Evolutionary conservation across 1,139 yeast genomes (phyloP).

Genomic region (Kodamaea alishanica): DNA sequence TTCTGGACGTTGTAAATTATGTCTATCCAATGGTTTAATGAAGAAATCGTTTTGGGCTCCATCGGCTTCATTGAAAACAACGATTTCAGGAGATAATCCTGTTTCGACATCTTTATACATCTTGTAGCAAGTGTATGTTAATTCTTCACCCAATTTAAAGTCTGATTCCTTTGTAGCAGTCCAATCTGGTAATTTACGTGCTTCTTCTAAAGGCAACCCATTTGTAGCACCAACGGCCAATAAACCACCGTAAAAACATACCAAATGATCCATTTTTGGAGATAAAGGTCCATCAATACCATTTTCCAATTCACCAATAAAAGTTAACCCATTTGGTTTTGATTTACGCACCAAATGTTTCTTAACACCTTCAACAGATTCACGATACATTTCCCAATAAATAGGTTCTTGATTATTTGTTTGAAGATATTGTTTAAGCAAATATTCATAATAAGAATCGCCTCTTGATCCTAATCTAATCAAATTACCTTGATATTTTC

Average conservation of each 20-base stretch:
- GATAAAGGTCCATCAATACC: conserved; percentile 62
- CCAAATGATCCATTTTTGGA: conserved; percentile 91
- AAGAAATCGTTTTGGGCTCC: conserved; percentile 48
- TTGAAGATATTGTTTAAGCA: conserved; percentile 81
- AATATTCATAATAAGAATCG: conserved; percentile 88
- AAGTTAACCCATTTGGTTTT: conserved; percentile 60
- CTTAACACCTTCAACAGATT: conserved; percentile 70
- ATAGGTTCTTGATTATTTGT: conserved; percentile 59
- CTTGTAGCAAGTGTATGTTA: conserved; percentile 77
- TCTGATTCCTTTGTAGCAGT: conserved; percentile 43
- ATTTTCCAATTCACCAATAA: conserved; percentile 71
- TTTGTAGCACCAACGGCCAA: conserved; percentile 87
- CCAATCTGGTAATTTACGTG: conserved; percentile 41
- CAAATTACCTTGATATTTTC: conserved; percentile 57
- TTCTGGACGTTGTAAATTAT: conserved; percentile 90
- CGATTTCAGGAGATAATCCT: conserved; percentile 88
- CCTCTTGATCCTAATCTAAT: conserved; percentile 89
- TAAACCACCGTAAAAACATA: conserved; percentile 88
- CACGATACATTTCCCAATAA: conserved; percentile 74
- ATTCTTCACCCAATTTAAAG: conserved; percentile 65
- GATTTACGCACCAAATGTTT: conserved; percentile 61
- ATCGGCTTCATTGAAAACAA: conserved; percentile 57
- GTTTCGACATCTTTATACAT: conserved; percentile 73
- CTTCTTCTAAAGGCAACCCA: conserved; percentile 57
- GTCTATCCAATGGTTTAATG: conserved; percentile 70